Base-by-base conservation (phyloP, 306 rosid species). In the Mimosa bimucronata region DNA sequence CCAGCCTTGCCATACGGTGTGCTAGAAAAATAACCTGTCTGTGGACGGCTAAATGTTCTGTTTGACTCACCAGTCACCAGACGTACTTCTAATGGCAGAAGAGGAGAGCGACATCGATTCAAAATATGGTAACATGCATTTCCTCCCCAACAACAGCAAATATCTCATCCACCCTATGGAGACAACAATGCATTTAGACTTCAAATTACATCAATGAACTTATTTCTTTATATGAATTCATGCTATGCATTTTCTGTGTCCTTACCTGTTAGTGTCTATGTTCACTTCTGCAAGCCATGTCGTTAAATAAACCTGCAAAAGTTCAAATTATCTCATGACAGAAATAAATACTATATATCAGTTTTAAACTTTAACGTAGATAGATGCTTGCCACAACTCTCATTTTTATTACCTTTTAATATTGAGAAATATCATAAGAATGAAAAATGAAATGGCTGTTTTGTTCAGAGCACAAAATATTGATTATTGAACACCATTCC, bases 281-380 rank as follows among this genome's bases (percentile, higher is more conserved):
- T 89, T 94, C 76, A 85, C 86, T 78, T 89, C 97, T 66, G 90
- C 94, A 82, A 91, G 90, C 97, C 97, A 92, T 38, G 94, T 76
- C 71, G 93, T 88, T 26, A 91, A 80, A 87, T 92, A 88, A 75
- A 92, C 94, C 97, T 89, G 88, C 71, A 57, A 72, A 37, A 75
- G 53, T 40, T 55, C 29, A 23, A 34, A 65, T 26, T 53, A 72
- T 68, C 55, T 80, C 14, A 40, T 58, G 3, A 23, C 28, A 73
- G 31, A 64, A 71, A 14, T 48, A 48, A 48, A 48, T 7, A 48
- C 7, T 16, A 48, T 16, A 57, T n/a, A n/a, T n/a, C 7, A 53
- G 13, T 55, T 55, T 55, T 55, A 55, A 55, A 55, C 12, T 53
- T 46, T n/a, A 68, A 68, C 58, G 8, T 66, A 53, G 73, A 74